These are phyloP conservation scores for Dothistroma pini DNA, from an alignment of 2,329 filamentous ascomycete species.

Conservation along the genomic window DNA sequence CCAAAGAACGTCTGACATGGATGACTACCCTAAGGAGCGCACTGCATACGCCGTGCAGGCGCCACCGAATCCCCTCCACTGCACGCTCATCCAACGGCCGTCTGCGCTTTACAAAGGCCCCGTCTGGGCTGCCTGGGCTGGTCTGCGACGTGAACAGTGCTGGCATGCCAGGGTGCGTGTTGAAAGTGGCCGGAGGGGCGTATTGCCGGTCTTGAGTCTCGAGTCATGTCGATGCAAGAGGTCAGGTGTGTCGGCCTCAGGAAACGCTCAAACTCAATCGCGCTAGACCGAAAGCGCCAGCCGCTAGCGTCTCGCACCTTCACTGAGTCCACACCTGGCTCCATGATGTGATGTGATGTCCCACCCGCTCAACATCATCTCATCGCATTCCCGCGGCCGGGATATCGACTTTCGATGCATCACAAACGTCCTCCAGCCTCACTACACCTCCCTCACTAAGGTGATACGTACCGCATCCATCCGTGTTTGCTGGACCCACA, in stretches of 20 bases:
- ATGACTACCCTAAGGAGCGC: constrained; percentile 24
- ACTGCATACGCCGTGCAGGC: constrained; percentile 29
- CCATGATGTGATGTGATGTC: constrained; percentile 3
- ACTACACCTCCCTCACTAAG: neutral
- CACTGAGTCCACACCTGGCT: too few species aligned
- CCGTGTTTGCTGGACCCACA: constrained; percentile 5
- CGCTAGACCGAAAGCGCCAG: constrained; percentile 1
- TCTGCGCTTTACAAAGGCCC: constrained; percentile 11
- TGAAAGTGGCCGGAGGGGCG: neutral
- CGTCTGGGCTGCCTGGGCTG: neutral
- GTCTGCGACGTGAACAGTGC: neutral
- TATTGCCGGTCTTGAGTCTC: neutral
- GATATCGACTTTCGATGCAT: constrained; percentile 17
- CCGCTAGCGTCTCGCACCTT: constrained; percentile 4
- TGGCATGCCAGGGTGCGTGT: neutral
- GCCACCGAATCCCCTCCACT: constrained; percentile 23
- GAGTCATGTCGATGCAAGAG: neutral
- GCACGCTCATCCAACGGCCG: constrained; percentile 3
- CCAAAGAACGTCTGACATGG: constrained; percentile 14
- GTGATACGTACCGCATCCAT: too few species aligned
- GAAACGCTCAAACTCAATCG: neutral
- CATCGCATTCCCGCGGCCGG: constrained; percentile 21
- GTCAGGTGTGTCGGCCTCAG: constrained; percentile 10
- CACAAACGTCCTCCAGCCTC: constrained; percentile 15
- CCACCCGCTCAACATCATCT: constrained; percentile 3